Evolutionary conservation across 371 early-diverging fungal genomes (phyloP).

Genomic region (Mortierella sp.): DNA sequence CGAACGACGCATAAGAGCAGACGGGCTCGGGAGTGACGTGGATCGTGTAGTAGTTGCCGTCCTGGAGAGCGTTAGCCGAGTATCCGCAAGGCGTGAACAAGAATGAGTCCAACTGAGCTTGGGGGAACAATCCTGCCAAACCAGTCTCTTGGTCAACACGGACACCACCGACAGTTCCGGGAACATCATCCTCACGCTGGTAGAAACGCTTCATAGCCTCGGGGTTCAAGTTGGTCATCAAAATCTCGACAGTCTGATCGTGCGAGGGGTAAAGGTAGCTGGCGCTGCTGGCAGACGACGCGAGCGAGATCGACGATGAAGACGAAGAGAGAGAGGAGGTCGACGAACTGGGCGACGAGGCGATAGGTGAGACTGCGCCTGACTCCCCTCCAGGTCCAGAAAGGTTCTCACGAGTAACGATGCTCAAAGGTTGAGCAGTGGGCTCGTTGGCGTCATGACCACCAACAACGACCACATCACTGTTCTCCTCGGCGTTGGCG

Average conservation of each 20-base stretch:
- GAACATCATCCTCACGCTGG: conserved; percentile 61
- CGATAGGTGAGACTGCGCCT: conserved; percentile 16
- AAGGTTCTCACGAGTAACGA: conserved; percentile 23
- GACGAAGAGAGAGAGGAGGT: conserved; percentile 48
- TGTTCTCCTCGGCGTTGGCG: neutral
- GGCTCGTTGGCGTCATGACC: conserved; percentile 18
- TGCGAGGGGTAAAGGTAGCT: conserved; percentile 61
- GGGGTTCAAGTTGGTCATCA: conserved; percentile 91
- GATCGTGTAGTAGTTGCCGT: conserved; percentile 91
- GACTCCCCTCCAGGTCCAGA: conserved; percentile 10
- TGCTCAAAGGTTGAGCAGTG: conserved; percentile 33
- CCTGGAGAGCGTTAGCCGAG: conserved; percentile 90
- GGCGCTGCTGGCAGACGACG: conserved; percentile 51
- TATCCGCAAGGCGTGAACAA: conserved; percentile 96
- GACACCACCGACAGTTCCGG: conserved; percentile 71
- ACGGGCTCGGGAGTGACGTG: conserved; percentile 98
- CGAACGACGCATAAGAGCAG: conserved; percentile 98
- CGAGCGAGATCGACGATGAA: conserved; percentile 54
- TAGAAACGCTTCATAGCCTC: conserved; percentile 82
- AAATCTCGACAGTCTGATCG: conserved; percentile 94
- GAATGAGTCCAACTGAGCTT: conserved; percentile 84
- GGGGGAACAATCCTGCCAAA: conserved; percentile 82
- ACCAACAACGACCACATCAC: conserved; percentile 31
- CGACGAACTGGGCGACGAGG: conserved; percentile 38
- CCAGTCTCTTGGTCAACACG: conserved; percentile 82